Evolutionary conservation across 148 eudicot genomes (phyloP), one percentile per base, ranked within the genome.

Genomic region (Heliosperma pusillum): DNA sequence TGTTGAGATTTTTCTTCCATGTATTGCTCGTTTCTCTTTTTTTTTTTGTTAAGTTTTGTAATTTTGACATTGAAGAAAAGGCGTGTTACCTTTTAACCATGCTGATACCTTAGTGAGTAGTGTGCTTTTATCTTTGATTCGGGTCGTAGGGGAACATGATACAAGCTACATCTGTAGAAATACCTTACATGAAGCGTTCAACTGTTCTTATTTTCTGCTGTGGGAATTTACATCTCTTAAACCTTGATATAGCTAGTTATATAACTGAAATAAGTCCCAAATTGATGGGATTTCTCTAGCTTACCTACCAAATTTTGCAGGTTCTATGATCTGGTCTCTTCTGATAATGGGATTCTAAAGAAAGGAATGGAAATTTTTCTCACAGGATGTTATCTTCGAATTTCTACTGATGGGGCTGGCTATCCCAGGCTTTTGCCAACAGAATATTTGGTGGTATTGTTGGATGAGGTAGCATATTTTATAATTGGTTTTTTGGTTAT

Each of bases 321-420:
- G 84, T 95, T 83, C 82, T 95, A 90, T 84, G 85, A 86, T 64
- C 82, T 90, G 83, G 96, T 85, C 62, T 93, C 94, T 70, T 82
- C 88, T 42, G 82, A 75, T 30, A 89, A 85, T 72, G 97, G 98
- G 70, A 88, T 95, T 77, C 77, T 95, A 74, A 95, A 88, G 83
- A 92, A 85, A 86, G 98, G 97, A 26, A 80, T 93, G 78, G 93
- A 95, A 82, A 65, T 92, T 66, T 87, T 89, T 75, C 89, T 95
- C 74, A 95, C 98, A 55, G 98, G 98, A 75, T 95, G 98, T 80
- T 88, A 90, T 80, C 96, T 95, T 78, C 93, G 98, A 79, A 84
- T 87, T 72, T 85, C 93, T 70, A 68, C 82, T 55, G 86, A 86
- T 73, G 90, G 92, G 68, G 85, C 88, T 75, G 88, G 81, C 60